Evolutionary conservation across 805 yeast species (phyloP), one percentile per base, ranked within the genome.

Genomic region (Ogataea henricii): DNA sequence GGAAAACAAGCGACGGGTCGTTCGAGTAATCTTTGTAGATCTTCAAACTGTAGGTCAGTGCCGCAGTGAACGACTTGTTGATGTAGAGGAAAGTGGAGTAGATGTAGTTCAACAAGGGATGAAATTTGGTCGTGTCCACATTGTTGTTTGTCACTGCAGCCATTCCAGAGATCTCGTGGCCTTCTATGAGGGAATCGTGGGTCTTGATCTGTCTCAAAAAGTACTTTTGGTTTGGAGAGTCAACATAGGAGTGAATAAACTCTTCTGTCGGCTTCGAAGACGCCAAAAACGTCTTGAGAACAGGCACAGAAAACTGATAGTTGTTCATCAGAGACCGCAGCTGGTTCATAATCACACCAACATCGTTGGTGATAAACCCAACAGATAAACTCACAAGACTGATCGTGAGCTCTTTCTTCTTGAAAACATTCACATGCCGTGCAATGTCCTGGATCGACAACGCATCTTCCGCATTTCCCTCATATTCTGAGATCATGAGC

Each of bases 121-220:
- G 85, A 3, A 92, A 87, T 48, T 79, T 73, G 2, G 63, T 45
- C 0, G 57, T 53, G 42, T 71, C 73, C 22, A 79, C 72, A n/a
- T 72, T 67, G 51, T 74, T 78, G 36, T 83, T 81, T 0, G 80
- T 71, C 10, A 89, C 76, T 3, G 83, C 83, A 0, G 96, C 94
- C 74, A 88, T 89, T 1, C 97, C 97, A 2, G 79, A 69, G 16
- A 89, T 79, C 10, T 74, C 73, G 36, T 75, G 77, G 8, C 73
- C 67, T 8, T 70, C 72, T 25, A 81, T 75, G 13, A 85, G 59
- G 2, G 94, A 79, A 63, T 94, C 99, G 63, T 80, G 83, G 0
- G 96, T 95, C 62, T 92, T 94, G 54, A 92, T 73, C 57, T 91
- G 97, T 56, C 99, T 81, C 51, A 94, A 69, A 53, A 92, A 83